Evolutionary conservation across 73 alveolate genomes (phyloP).

Genomic region (Uronychia binucleata): DNA sequence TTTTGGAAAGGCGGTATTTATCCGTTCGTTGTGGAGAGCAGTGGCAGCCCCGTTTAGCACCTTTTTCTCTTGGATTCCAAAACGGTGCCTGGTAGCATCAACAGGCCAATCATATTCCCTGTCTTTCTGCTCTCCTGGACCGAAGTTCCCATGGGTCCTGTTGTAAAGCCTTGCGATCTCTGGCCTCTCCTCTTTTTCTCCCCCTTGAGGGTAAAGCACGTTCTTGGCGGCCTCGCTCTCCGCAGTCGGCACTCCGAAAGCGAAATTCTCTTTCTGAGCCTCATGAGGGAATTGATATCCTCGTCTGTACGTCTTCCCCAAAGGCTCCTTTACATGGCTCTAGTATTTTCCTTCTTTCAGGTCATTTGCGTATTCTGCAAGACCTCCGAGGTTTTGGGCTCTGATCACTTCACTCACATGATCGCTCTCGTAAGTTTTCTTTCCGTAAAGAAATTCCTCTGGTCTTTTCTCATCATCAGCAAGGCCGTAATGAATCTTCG

Average conservation of each 20-base stretch:
- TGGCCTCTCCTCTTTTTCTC: constrained; percentile 38
- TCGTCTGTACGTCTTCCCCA: constrained; percentile 66
- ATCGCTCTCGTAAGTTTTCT: constrained; percentile 67
- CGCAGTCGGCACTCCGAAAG: constrained; percentile 75
- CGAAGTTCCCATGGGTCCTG: constrained; percentile 81
- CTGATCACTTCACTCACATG: constrained; percentile 75
- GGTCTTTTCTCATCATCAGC: constrained; percentile 65
- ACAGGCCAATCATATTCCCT: constrained; percentile 74
- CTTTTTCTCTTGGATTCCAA: constrained; percentile 52
- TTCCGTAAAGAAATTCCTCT: constrained; percentile 68
- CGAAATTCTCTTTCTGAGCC: constrained; percentile 31
- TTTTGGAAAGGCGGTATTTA: constrained; percentile 59
- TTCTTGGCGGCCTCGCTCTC: constrained; percentile 67
- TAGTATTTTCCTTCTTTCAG: constrained; percentile 70
- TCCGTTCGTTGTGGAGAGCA: constrained; percentile 65
- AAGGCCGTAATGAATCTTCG: constrained; percentile 74
- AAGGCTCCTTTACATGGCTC: constrained; percentile 76
- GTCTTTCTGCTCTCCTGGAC: constrained; percentile 79
- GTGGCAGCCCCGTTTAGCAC: constrained; percentile 68
- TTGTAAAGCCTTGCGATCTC: constrained; percentile 66
- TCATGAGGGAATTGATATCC: constrained; percentile 68
- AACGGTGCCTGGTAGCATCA: constrained; percentile 44
- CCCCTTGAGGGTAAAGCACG: constrained; percentile 62
- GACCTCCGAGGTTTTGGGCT: constrained; percentile 68
- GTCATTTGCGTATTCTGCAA: constrained; percentile 68